Evolutionary conservation across 1,139 yeast species (phyloP).

Genomic region (Pneumocystis carinii): DNA sequence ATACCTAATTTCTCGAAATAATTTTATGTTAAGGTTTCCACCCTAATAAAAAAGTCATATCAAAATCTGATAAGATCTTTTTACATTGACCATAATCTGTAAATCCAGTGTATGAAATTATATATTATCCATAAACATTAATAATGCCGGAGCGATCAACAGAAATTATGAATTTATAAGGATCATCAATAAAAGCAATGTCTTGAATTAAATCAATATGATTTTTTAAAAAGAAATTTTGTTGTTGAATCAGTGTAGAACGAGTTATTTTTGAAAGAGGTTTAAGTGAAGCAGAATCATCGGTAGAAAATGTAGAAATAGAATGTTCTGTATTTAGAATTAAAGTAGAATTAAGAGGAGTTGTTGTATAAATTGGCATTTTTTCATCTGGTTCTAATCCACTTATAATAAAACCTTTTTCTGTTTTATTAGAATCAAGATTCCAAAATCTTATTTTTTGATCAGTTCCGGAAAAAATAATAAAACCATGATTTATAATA

Average conservation of each 20-base stretch:
- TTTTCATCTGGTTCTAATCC: slow-evolving; percentile 20
- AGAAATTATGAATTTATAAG: slow-evolving; percentile 47
- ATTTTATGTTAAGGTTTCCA: background rate
- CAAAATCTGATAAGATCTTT: background rate
- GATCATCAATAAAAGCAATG: slow-evolving; percentile 33
- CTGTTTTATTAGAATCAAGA: slow-evolving; percentile 23
- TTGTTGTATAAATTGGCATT: slow-evolving; percentile 23
- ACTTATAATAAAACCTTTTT: slow-evolving; percentile 28
- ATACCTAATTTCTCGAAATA: background rate
- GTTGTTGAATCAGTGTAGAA: slow-evolving; percentile 26
- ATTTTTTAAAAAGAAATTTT: slow-evolving; percentile 25
- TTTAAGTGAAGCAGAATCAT: slow-evolving; percentile 15
- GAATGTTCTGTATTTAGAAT: slow-evolving; percentile 19
- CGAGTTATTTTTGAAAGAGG: slow-evolving; percentile 20
- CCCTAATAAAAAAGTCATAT: background rate
- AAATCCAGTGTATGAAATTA: background rate
- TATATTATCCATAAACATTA: slow-evolving; percentile 35
- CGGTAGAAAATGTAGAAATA: slow-evolving; percentile 10
- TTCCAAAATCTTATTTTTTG: slow-evolving; percentile 37
- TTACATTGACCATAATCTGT: background rate
- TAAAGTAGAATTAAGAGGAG: slow-evolving; percentile 26
- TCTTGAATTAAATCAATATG: slow-evolving; percentile 41
- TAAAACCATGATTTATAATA: slow-evolving; percentile 14
- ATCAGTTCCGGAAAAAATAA: slow-evolving; percentile 29
- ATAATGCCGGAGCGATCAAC: slow-evolving; percentile 51